Conservation (phyloP, 768 basidiomycete genomes). For the Leccinum aurantiacum region DNA sequence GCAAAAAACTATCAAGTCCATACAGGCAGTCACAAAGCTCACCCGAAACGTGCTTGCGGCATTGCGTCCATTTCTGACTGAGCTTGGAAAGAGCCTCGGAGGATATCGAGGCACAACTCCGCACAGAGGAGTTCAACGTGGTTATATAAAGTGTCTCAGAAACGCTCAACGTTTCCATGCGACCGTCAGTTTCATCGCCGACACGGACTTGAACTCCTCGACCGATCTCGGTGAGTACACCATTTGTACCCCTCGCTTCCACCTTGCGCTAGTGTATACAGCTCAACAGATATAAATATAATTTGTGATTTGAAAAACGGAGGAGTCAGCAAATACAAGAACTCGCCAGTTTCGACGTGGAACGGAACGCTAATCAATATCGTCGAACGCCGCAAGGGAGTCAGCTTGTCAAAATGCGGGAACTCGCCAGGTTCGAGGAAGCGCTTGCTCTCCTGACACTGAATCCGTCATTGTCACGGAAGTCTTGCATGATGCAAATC, state of each 20-base stretch:
- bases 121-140: constrained; percentile 89
- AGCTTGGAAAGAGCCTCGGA: constrained; percentile 92
- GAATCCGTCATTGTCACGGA: too few species aligned
- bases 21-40: constrained; percentile 95
- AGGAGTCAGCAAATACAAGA: too few species aligned
- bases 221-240: constrained; percentile 70
- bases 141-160: constrained; percentile 85
- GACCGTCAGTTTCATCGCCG: constrained; percentile 96
- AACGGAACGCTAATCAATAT: too few species aligned
- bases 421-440: too few species aligned
- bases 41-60: constrained; percentile 88
- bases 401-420: too few species aligned
- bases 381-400: too few species aligned
- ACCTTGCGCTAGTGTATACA: not conserved
- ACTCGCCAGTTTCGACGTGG: too few species aligned
- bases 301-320: too few species aligned
- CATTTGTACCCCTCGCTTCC: not conserved
- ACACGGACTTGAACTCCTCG: constrained; percentile 94
- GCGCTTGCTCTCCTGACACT: too few species aligned
- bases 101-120: constrained; percentile 81
- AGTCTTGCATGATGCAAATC: too few species aligned
- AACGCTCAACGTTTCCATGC: constrained; percentile 97
- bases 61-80: constrained; percentile 98
- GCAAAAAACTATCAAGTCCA: constrained; percentile 92
- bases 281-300: too few species aligned